A percentile compares a stretch with the other conserved stretches of the same genome.
phyloP scores from a whole-genome alignment of 2,329 filamentous ascomycete genomes.

The Eutypella sp. region DNA sequence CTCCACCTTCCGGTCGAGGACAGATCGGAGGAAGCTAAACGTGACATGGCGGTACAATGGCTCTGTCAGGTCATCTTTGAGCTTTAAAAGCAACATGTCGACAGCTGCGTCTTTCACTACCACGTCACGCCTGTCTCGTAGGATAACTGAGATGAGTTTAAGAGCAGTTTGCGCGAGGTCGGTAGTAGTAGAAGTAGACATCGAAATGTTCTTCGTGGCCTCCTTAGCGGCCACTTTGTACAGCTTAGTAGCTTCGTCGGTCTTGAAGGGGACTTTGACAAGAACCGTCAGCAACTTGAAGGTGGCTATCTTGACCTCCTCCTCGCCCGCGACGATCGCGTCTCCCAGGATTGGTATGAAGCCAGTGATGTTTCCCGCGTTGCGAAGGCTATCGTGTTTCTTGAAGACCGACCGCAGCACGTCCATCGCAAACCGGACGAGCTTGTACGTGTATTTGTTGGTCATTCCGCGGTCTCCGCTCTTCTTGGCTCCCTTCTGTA shows the following conservation, averaged over 20 bases:
- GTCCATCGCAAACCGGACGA: constrained; percentile 83
- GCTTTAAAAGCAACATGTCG: constrained; percentile 73
- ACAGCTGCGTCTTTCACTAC: constrained; percentile 75
- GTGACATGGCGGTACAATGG: constrained; percentile 88
- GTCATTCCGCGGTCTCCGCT: constrained; percentile 66
- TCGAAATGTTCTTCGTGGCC: constrained; percentile 75
- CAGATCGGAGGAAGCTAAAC: constrained; percentile 87
- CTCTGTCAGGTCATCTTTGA: constrained; percentile 87
- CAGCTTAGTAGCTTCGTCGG: constrained; percentile 58
- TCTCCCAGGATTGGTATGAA: constrained; percentile 90
- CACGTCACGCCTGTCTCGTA: constrained; percentile 75
- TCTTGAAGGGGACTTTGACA: constrained; percentile 74
- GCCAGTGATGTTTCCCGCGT: constrained; percentile 70
- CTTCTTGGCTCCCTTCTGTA: constrained; percentile 75
- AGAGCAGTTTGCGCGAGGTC: constrained; percentile 84
- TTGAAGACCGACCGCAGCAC: constrained; percentile 79
- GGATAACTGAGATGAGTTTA: constrained; percentile 79
- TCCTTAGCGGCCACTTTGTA: constrained; percentile 79
- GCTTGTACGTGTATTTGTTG: constrained; percentile 79
- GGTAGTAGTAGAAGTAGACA: constrained; percentile 70
- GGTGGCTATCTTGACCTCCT: constrained; percentile 86
- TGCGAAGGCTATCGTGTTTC: constrained; percentile 78
- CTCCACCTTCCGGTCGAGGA: constrained; percentile 79
- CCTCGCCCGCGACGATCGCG: constrained; percentile 74
- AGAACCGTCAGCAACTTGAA: constrained; percentile 82